Conservation (phyloP, 2,329 filamentous ascomycete genomes). For the Monilinia fructigena region DNA sequence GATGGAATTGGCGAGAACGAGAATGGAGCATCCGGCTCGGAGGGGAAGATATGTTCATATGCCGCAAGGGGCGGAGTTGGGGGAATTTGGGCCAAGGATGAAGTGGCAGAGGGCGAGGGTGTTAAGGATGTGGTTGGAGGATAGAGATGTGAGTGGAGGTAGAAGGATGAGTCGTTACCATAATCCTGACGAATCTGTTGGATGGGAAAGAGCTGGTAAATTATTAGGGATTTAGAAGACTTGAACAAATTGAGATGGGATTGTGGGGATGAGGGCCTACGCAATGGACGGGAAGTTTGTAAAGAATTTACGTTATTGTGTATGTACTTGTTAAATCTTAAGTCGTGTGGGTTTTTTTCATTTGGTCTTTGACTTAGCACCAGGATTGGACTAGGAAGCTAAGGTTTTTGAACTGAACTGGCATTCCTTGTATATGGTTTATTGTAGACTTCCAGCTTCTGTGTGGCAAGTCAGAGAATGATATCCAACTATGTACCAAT, state of each 20-base stretch:
- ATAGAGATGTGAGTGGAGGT: not conserved
- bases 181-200: not conserved
- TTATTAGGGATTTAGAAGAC: too few relatives aligned
- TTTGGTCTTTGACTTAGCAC: not conserved
- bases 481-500: too few relatives aligned
- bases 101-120: not conserved
- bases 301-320: not conserved
- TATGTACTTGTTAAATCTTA: too few relatives aligned
- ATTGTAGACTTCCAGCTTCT: not conserved
- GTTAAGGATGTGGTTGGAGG: constrained; percentile 16
- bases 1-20: not conserved
- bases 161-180: not conserved
- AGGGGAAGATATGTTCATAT: not conserved
- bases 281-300: not conserved
- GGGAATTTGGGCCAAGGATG: constrained; percentile 1
- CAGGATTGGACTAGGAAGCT: too few relatives aligned
- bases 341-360: not conserved
- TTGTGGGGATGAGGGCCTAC: not conserved
- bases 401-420: too few relatives aligned
- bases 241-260: not conserved
- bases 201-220: not conserved
- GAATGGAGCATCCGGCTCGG: not conserved
- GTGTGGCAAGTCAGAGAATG: not conserved
- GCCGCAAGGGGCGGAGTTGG: not conserved
- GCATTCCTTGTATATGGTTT: too few relatives aligned